Evolutionary conservation across 2,329 filamentous ascomycete genomes (phyloP).

Genomic region (Exophiala oligosperma): DNA sequence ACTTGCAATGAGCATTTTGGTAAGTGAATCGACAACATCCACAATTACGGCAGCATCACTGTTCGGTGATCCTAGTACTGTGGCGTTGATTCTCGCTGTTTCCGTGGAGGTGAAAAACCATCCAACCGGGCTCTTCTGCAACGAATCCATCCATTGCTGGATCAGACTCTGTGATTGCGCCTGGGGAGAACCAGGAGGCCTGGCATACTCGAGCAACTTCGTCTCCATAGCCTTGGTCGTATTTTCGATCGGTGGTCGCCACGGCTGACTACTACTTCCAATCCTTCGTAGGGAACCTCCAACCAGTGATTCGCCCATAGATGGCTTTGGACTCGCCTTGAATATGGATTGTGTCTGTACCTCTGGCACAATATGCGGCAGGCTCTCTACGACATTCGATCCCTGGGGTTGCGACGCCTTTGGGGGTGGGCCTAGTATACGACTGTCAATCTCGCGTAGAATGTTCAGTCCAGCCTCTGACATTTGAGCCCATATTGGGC

Average conservation of each 20-base stretch:
- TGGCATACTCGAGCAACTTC: constrained; percentile 29
- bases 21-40: constrained; percentile 70
- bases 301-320: constrained; percentile 9
- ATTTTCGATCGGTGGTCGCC: constrained; percentile 43
- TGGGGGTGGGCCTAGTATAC: constrained; percentile 55
- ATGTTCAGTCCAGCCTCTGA: constrained; percentile 67
- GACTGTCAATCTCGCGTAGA: constrained; percentile 65
- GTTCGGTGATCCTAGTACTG: constrained; percentile 72
- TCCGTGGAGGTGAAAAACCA: constrained; percentile 71
- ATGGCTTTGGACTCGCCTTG: constrained; percentile 9
- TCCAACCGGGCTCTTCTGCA: constrained; percentile 50
- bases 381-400: constrained; percentile 47
- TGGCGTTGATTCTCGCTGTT: constrained; percentile 61
- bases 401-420: constrained; percentile 37
- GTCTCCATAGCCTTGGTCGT: constrained; percentile 33
- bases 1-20: constrained; percentile 69
- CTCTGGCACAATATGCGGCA: constrained; percentile 52
- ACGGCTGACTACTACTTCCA: constrained; percentile 31
- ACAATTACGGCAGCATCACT: constrained; percentile 68
- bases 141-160: constrained; percentile 10
- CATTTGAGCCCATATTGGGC: constrained; percentile 79
- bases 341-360: constrained; percentile 36
- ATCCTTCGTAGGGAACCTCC: constrained; percentile 17
- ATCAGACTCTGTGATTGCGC: constrained; percentile 6
- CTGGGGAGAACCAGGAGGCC: constrained; percentile 7